A percentile compares a stretch with the other conserved stretches of the same genome.
Evolutionary conservation across 257 asterid genomes (phyloP).

Genomic region (Solanum bulbocastanum): DNA sequence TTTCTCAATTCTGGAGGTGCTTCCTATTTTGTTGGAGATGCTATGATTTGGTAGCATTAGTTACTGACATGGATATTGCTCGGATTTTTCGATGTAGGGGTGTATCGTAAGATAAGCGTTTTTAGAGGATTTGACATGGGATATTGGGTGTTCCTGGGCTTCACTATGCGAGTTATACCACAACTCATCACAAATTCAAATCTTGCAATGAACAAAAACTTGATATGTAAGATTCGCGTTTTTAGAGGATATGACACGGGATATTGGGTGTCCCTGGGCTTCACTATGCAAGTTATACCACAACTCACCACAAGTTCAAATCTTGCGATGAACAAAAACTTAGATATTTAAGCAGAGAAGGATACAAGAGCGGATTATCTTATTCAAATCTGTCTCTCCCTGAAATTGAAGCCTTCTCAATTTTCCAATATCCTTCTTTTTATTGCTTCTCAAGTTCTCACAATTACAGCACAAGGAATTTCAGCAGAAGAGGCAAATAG

Average conservation of each 20-base stretch:
- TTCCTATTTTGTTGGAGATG: neutral
- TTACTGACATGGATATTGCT: neutral
- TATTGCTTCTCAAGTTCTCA: neutral
- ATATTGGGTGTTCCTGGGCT: too few species aligned
- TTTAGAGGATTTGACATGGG: too few species aligned
- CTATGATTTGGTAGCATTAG: neutral
- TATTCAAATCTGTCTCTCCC: neutral
- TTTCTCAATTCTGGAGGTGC: neutral
- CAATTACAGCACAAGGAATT: neutral
- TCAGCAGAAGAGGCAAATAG: neutral
- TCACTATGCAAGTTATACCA: neutral
- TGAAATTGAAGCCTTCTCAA: neutral
- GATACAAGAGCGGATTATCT: neutral
- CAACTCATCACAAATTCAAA: too few species aligned
- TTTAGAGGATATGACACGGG: too few species aligned
- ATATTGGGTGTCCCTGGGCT: too few species aligned
- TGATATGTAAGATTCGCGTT: too few species aligned
- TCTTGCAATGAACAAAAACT: too few species aligned
- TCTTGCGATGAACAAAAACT: neutral
- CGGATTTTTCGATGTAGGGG: neutral
- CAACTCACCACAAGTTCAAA: neutral
- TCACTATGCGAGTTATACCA: too few species aligned
- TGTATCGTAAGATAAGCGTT: neutral
- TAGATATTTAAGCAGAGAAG: neutral
- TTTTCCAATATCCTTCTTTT: too few species aligned